Evolutionary conservation across 2,329 filamentous ascomycete species (phyloP).

Genomic region (Ceratocystis cacaofunesta): DNA sequence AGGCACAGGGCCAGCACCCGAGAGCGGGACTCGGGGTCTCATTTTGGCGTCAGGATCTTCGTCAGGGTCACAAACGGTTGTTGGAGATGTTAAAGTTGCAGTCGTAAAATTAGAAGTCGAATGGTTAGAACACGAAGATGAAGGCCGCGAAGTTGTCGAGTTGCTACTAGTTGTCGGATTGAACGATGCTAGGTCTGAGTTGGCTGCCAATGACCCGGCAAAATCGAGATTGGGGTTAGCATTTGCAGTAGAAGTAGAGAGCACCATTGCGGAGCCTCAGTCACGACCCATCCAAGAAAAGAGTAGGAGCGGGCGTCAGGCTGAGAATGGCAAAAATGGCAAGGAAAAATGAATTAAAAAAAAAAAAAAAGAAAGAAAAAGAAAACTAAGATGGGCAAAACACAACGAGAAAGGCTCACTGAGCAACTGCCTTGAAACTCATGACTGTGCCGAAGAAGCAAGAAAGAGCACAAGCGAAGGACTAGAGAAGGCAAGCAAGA

Average conservation of each 20-base stretch:
- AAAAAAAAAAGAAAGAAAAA: neutral
- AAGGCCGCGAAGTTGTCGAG: constrained; percentile 7
- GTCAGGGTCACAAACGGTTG: constrained; percentile 9
- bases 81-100: neutral
- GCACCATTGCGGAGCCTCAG: constrained; percentile 15
- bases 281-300: constrained; percentile 1
- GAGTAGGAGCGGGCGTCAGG: neutral
- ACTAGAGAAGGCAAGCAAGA: neutral
- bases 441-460: neutral
- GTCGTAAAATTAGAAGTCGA: constrained; percentile 5
- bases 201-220: constrained; percentile 4
- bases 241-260: constrained; percentile 3
- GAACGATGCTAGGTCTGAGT: constrained; percentile 4
- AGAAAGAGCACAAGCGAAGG: neutral
- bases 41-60: constrained; percentile 5
- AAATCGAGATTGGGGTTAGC: constrained; percentile 13
- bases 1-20: constrained; percentile 10
- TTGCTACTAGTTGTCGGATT: neutral
- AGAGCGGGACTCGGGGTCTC: constrained; percentile 14
- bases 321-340: neutral
- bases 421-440: neutral
- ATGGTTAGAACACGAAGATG: constrained; percentile 9
- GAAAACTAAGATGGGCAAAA: neutral
- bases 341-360: neutral
- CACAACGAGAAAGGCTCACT: neutral